Base-by-base conservation (phyloP, 2,329 filamentous ascomycete species). In the Colletotrichum tabaci region DNA sequence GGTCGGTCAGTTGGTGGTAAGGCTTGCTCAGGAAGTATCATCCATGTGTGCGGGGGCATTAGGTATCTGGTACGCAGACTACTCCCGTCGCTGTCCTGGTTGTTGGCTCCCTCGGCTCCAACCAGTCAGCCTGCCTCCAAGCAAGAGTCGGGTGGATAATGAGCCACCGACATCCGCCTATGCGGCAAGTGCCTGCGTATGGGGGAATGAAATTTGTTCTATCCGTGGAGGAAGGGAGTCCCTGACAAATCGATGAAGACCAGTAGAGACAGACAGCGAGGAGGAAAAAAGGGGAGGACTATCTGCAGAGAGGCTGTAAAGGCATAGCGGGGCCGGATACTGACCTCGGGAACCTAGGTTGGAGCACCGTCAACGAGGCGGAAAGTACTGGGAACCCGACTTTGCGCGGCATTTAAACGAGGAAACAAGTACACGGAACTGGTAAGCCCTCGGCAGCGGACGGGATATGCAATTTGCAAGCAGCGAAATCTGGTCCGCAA, bases 401-500 rank as follows among this genome's bases (percentile, higher is more conserved):
- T n/a, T 56, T 7, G 40, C 18, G 5, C 30, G 10, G 7, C 6
- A 13, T 56, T 15, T 23, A 2, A 2, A 15, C n/a, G 13, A 18
- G 12, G 12, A 7, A 15, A 4, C 9, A 16, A 18, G 58, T 56
- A 7, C 4, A 15, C n/a, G 3, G 18, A 40, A 15, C 53, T 21
- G 6, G 21, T 16, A 16, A 35, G 15, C 13, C 56, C 49, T 50
- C 21, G 42, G 35, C 9, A 38, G 35, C 35, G 2, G 35, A 38
- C 35, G 64, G 44, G 49, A 62, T 62, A 56, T 71, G 63, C 64
- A 67, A 67, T 52, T 55, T 56, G 56, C 47, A 23, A 50, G 35
- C 26, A 46, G 50, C 50, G 21, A 52, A 61, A 53, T 30, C 42
- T 26, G 62, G 46, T 49, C 58, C 30, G 30, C 30, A 40, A 67